phyloP scores from a whole-genome alignment of 495 filamentous ascomycete genomes.

The Cercophora scortea region DNA sequence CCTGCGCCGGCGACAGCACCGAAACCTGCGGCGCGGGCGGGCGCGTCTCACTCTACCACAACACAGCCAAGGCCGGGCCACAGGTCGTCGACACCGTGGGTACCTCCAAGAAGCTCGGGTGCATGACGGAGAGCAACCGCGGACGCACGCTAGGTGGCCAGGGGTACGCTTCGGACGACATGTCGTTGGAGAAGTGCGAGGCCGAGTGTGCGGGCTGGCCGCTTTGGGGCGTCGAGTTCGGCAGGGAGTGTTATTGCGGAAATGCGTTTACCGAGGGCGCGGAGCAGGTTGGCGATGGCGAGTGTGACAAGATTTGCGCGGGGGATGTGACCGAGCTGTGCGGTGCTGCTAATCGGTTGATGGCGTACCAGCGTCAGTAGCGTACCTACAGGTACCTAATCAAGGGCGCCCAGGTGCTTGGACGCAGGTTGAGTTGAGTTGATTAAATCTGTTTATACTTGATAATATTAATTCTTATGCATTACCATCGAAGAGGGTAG shows the following conservation, averaged over 20 bases:
- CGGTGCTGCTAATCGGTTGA: constrained; percentile 29
- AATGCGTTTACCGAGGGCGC: constrained; percentile 21
- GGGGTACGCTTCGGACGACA: constrained; percentile 23
- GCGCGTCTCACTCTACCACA: constrained; percentile 29
- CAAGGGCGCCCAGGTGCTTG: no score
- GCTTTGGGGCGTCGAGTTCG: constrained; percentile 41
- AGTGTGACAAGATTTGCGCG: constrained; percentile 34
- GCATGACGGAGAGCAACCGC: constrained; percentile 35
- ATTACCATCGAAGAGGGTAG: no score
- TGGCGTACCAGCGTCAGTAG: constrained; percentile 19
- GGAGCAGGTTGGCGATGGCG: constrained; percentile 10
- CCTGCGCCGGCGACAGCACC: constrained; percentile 29
- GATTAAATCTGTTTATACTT: no score
- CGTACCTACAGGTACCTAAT: no score
- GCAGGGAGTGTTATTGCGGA: constrained; percentile 42
- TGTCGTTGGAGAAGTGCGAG: constrained; percentile 41
- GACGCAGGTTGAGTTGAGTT: no score
- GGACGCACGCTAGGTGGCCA: constrained; percentile 24
- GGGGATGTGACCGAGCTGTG: constrained; percentile 34
- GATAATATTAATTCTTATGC: no score
- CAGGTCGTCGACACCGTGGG: no score
- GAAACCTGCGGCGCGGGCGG: constrained; percentile 37
- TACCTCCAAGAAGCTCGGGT: constrained; percentile 19
- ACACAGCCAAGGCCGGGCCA: constrained; percentile 4
- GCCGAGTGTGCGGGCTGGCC: constrained; percentile 34